Evolutionary conservation across 2,329 filamentous ascomycete species (phyloP), one percentile per base, ranked within the genome.

Genomic region (Trichoderma semiorbis): DNA sequence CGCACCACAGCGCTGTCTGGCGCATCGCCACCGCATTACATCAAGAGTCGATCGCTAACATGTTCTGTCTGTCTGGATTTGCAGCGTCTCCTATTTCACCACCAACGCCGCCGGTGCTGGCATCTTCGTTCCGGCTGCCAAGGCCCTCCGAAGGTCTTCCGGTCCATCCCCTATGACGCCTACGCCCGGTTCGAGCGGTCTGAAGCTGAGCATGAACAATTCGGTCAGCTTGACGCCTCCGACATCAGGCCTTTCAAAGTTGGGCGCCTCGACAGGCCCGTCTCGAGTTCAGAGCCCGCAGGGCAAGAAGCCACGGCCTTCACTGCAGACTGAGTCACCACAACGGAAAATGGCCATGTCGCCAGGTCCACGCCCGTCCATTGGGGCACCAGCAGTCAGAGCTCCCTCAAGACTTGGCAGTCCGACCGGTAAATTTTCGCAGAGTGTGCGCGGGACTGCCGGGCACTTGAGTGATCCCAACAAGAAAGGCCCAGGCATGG

Each of bases 321-420:
- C 95, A 2, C 85, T 97, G n/a, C 92, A 95, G 34, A 93, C 96
- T 6, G 95, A 97, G 74, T 98, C 95, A 2, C 96, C 95, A 4
- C 85, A 93, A 43, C 90, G 92, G 75, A 91, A 89, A 76, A 82
- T 89, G 61, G 90, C 90, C 71, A 88, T 90, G 80, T 91, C 86
- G 11, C 89, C 88, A 30, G 89, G 80, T 58, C 84, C 86, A 8
- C 85, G 89, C 47, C 86, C 89, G 1, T 88, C 89, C 7, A 83
- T 91, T 66, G 78, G 57, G 80, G 88, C 63, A 85, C 89, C 65
- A 92, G 85, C 81, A 39, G 77, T 69, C 68, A 81, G 76, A 72
- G 76, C 76, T 5, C 76, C 80, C 2, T 72, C 78, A 28, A 76
- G 81, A 53, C 80, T 79, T 72, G 82, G 79, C 10, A 83, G 82